These are phyloP conservation scores for Trichoderma atrobrunneum DNA, from an alignment of 2,329 filamentous ascomycete species.

Conservation along the genomic window DNA sequence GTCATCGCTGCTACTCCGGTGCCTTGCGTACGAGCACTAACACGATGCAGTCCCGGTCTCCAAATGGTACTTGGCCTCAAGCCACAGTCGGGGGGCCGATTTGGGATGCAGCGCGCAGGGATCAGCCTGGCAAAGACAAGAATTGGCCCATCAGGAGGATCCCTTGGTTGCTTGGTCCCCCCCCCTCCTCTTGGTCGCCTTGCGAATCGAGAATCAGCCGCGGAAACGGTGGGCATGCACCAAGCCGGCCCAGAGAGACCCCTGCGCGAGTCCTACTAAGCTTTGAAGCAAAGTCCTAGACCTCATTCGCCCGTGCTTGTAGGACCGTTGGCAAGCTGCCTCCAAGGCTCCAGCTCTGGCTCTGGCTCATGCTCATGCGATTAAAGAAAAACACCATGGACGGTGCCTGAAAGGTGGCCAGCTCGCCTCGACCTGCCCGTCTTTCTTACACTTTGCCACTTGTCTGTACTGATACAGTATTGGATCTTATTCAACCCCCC, in stretches of 20 bases:
- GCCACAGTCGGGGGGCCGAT: slow-evolving; percentile 13
- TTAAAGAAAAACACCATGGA: slow-evolving; percentile 27
- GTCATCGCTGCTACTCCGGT: neutral
- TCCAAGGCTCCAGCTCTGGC: slow-evolving; percentile 22
- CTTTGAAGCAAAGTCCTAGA: slow-evolving; percentile 32
- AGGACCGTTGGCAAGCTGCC: slow-evolving; percentile 29
- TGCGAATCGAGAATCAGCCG: slow-evolving; percentile 15
- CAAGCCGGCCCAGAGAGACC: slow-evolving; percentile 11
- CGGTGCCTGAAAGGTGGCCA: slow-evolving; percentile 17
- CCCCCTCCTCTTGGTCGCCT: slow-evolving; percentile 11
- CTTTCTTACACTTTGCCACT: slow-evolving; percentile 7
- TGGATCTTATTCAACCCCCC: neutral
- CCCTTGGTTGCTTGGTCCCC: neutral
- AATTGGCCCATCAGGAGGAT: slow-evolving; percentile 12
- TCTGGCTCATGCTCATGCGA: slow-evolving; percentile 20
- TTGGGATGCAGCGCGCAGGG: slow-evolving; percentile 12
- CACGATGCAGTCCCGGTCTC: neutral
- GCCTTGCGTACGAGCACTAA: neutral
- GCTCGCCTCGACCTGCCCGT: neutral
- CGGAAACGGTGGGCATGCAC: slow-evolving; percentile 14
- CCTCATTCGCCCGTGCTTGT: slow-evolving; percentile 28
- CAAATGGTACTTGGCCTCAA: neutral
- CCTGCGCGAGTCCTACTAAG: slow-evolving; percentile 28
- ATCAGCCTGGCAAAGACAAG: slow-evolving; percentile 9
- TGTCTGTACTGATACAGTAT: neutral